Evolutionary conservation across 2,329 filamentous ascomycete species (phyloP).

Genomic region (Nothomitra cinnamomea): DNA sequence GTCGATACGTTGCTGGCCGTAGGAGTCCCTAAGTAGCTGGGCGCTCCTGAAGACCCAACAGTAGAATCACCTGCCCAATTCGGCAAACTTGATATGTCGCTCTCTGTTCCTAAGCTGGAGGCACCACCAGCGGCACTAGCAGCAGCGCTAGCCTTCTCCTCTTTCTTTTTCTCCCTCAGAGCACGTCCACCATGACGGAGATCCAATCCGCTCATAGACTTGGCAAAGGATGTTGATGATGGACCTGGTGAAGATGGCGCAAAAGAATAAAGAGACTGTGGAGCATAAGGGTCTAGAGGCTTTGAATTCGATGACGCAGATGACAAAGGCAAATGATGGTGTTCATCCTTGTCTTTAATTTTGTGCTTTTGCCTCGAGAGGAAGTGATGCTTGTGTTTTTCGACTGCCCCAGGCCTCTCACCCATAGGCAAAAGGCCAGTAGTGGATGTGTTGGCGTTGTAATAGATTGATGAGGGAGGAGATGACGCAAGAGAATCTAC

Average conservation of each 20-base stretch:
- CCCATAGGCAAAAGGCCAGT: conserved; percentile 56
- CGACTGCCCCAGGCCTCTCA: conserved; percentile 46
- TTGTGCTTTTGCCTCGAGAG: conserved; percentile 66
- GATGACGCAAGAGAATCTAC: conserved; percentile 36
- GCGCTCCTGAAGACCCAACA: neutral
- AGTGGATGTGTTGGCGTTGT: conserved; percentile 56
- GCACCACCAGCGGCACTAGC: conserved; percentile 20
- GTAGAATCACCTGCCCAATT: conserved; percentile 2
- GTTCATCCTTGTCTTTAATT: conserved; percentile 54
- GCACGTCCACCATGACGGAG: conserved; percentile 60
- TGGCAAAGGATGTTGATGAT: conserved; percentile 50
- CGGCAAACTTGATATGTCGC: neutral
- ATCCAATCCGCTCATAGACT: conserved; percentile 67
- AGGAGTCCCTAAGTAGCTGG: neutral
- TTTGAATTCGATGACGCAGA: conserved; percentile 62
- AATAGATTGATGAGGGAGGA: conserved; percentile 48
- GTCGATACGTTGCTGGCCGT: neutral
- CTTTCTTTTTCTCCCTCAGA: conserved; percentile 54
- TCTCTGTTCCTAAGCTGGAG: conserved; percentile 1
- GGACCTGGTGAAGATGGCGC: conserved; percentile 57
- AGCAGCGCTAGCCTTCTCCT: conserved; percentile 26
- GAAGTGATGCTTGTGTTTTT: conserved; percentile 61
- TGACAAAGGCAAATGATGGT: conserved; percentile 48
- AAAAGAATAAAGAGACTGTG: conserved; percentile 64
- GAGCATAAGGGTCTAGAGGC: conserved; percentile 57